Evolutionary conservation across 2,329 filamentous ascomycete genomes (phyloP).

Genomic region (Leptographium wingfieldii): DNA sequence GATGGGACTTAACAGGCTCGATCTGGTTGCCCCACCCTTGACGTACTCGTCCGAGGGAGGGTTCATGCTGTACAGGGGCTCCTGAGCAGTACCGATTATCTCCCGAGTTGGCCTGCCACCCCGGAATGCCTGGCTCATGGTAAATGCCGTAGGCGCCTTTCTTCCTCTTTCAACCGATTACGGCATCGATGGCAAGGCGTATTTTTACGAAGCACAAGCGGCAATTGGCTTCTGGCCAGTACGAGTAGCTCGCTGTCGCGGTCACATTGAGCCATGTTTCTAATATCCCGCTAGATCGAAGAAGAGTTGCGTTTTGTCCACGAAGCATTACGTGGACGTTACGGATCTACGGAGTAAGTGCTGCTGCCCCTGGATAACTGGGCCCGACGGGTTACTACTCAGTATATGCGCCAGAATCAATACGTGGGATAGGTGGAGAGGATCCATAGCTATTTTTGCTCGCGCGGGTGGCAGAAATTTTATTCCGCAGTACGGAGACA

Average conservation of each 20-base stretch:
- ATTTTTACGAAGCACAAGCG: background rate
- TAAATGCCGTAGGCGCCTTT: background rate
- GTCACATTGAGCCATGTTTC: background rate
- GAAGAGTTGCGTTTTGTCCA: background rate
- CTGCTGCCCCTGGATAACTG: background rate
- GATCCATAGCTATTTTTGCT: background rate
- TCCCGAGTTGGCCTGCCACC: background rate
- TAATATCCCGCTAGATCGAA: background rate
- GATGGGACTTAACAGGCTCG: no score
- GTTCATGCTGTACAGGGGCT: no score
- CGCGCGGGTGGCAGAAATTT: no score
- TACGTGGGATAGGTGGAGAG: background rate
- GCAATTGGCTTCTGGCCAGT: background rate
- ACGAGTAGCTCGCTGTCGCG: background rate
- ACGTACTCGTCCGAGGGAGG: no score
- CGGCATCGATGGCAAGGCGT: background rate
- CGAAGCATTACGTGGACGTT: constrained; percentile 1
- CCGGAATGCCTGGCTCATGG: background rate
- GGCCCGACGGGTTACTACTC: background rate
- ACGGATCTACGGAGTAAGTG: background rate
- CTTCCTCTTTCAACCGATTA: background rate
- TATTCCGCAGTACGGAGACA: background rate
- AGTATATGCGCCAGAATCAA: background rate
- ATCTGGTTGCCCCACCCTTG: no score
- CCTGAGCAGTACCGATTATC: no score